Conservation (phyloP, 2,329 filamentous ascomycete genomes). For the Penicillium sp. region DNA sequence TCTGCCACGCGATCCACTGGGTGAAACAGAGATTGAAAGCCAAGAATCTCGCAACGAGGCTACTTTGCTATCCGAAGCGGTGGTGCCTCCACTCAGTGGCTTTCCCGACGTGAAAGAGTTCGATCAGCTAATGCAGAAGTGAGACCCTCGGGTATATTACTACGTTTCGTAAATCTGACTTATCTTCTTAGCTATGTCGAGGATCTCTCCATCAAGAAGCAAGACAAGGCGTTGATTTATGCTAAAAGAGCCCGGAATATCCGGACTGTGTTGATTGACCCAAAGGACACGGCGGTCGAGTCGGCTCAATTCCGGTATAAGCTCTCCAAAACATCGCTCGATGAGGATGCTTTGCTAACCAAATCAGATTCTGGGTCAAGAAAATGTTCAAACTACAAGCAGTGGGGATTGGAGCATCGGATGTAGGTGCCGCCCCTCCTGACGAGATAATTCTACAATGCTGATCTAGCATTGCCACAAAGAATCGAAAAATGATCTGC, state of each 20-base stretch:
- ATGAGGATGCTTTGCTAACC: not conserved
- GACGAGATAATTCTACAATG: not conserved
- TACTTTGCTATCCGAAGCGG: slow-evolving; percentile 47
- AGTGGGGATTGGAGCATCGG: slow-evolving; percentile 38
- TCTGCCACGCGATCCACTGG: slow-evolving; percentile 36
- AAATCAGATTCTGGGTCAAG: slow-evolving; percentile 52
- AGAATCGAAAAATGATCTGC: slow-evolving; percentile 48
- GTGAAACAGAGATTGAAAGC: slow-evolving; percentile 43
- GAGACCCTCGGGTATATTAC: slow-evolving; percentile 3
- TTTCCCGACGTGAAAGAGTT: slow-evolving; percentile 50
- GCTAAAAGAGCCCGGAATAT: slow-evolving; percentile 51
- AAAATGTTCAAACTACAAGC: slow-evolving; percentile 54
- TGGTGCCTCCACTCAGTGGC: slow-evolving; percentile 45
- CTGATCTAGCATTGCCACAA: slow-evolving; percentile 1
- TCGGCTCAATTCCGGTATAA: slow-evolving; percentile 53
- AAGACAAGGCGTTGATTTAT: slow-evolving; percentile 55
- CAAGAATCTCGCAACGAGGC: slow-evolving; percentile 47
- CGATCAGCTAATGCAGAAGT: slow-evolving; percentile 49
- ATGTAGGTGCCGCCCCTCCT: slow-evolving; percentile 34
- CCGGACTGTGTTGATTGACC: slow-evolving; percentile 48
- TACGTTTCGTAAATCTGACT: not conserved
- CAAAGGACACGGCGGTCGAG: slow-evolving; percentile 53
- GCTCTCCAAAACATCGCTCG: not conserved
- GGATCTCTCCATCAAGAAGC: slow-evolving; percentile 53
- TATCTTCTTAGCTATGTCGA: slow-evolving; percentile 47